Evolutionary conservation across 2,329 filamentous ascomycete genomes (phyloP), one percentile per base, ranked within the genome.

Genomic region (Pseudocercospora eumusae): DNA sequence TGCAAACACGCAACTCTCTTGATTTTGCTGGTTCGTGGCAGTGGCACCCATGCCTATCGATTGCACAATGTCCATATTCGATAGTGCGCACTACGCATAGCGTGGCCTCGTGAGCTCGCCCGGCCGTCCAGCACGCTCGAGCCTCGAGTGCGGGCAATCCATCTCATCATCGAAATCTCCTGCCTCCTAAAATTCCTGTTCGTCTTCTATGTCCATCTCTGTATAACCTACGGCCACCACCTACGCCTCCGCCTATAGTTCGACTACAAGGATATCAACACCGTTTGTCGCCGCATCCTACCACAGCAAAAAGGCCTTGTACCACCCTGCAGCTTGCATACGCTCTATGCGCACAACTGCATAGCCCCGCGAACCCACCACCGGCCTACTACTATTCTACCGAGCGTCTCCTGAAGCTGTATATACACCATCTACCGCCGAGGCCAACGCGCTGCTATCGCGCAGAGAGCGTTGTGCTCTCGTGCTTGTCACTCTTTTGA

Each of bases 361-460:
- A 60, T 60, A 55, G 61, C 52, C 31, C 50, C 21, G 53, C 57
- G 47, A 25, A 52, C 47, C 47, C 25, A 31, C 47, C 11, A 52
- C 21, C 47, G 23, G 25, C 47, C 47, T 13, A n/a, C n/a, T n/a
- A n/a, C n/a, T n/a, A 28, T 63, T 52, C 28, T 31, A 63, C 59
- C 61, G 57, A 49, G 52, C 66, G 64, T 61, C 59, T 65, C 62
- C 62, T 65, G 66, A 66, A 61, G 65, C 66, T 64, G 28, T 56
- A 40, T 54, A 58, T 62, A 68, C 66, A 57, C 64, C 65, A 69
- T 49, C 67, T 61, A 52, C 66, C 63, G 65, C 66, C 66, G 49
- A 56, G 31, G 44, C 28, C 59, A 25, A 25, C 23, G 63, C 54
- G 57, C 36, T 57, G 64, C 54, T 57, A 59, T 57, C 56, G 65